Conservation (phyloP, 176 grass and related monocot genomes). For the Hyparrhenia diplandra region DNA sequence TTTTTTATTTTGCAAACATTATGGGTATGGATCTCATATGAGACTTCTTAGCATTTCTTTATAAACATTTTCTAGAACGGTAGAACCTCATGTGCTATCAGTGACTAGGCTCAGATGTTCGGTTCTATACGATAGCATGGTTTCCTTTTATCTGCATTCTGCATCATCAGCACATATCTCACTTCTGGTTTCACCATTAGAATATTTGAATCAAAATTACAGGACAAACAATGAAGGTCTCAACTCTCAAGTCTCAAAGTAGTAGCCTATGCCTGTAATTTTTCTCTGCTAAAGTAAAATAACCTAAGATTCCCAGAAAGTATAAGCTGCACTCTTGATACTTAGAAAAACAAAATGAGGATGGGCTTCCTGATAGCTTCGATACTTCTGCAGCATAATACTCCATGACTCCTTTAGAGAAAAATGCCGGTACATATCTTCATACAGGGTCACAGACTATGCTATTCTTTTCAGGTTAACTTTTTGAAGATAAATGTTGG, state of each 20-base stretch:
- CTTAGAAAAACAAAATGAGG: background rate
- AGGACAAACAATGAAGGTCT: background rate
- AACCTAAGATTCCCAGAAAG: background rate
- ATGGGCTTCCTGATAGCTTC: background rate
- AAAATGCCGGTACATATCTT: background rate
- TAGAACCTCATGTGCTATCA: background rate
- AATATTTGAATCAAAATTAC: background rate
- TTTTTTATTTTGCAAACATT: background rate
- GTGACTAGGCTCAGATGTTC: constrained; percentile 13
- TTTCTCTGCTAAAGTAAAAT: background rate
- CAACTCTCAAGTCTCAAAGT: background rate
- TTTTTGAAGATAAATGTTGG: background rate
- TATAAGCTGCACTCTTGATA: background rate
- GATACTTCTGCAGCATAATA: background rate
- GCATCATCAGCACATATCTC: background rate
- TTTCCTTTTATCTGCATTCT: background rate
- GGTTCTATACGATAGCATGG: background rate
- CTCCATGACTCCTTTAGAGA: background rate
- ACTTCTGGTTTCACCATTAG: background rate
- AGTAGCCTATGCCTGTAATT: background rate
- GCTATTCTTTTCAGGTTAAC: constrained; percentile 13
- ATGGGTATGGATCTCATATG: background rate
- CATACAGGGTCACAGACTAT: background rate
- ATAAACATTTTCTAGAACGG: constrained; percentile 4
- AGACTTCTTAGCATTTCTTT: background rate